Conservation (phyloP, 208 protist species). For the Dictyostelium gargantuum region DNA sequence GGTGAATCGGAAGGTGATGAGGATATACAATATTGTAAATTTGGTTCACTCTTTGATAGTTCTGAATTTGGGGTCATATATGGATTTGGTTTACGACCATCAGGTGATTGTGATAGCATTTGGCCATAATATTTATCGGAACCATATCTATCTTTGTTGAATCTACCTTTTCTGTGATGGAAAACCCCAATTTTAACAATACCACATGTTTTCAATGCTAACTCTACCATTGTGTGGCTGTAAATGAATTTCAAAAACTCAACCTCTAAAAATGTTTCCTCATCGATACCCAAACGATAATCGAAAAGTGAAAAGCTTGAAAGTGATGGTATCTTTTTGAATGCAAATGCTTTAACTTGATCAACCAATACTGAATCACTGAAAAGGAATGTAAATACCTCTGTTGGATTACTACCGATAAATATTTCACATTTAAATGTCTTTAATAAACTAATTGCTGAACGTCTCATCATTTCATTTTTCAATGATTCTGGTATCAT, state of each 20-base stretch:
- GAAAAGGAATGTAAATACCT: slow-evolving; percentile 23
- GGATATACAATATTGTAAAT: background rate
- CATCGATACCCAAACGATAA: slow-evolving; percentile 51
- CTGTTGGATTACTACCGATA: background rate
- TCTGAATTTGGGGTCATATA: background rate
- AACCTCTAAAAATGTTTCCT: slow-evolving; percentile 37
- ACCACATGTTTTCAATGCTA: slow-evolving; percentile 18
- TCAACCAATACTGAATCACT: slow-evolving; percentile 42
- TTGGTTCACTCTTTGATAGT: background rate
- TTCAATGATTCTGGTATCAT: slow-evolving; percentile 18
- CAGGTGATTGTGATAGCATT: background rate
- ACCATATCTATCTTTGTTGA: slow-evolving; percentile 9
- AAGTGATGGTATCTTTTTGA: slow-evolving; percentile 1
- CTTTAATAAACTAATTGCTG: background rate
- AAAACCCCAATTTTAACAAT: slow-evolving; percentile 49
- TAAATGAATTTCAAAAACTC: slow-evolving; percentile 56
- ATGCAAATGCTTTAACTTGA: slow-evolving; percentile 27
- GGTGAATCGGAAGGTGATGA: background rate
- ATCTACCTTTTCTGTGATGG: slow-evolving; percentile 11
- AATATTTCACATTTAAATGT: slow-evolving; percentile 43
- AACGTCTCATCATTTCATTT: slow-evolving; percentile 33
- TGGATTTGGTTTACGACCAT: background rate
- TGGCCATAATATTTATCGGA: slow-evolving; percentile 6
- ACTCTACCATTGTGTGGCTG: slow-evolving; percentile 20
- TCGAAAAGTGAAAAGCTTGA: background rate